Percentiles rank a stretch among this genome's conserved stretches.
Conservation (phyloP, 164 flowering plant species). For the Echeveria elegans region DNA sequence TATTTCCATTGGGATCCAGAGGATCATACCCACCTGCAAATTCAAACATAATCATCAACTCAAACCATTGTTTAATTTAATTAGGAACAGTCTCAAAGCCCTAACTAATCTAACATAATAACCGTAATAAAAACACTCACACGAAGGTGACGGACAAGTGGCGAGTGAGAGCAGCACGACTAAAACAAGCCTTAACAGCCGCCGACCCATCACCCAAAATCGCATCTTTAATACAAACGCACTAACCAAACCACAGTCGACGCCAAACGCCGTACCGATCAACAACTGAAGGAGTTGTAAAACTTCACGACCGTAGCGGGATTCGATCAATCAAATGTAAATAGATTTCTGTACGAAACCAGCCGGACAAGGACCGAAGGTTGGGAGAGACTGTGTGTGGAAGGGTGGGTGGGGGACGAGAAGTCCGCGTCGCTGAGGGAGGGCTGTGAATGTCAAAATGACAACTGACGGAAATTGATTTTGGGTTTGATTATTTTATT, state of each 20-base stretch:
- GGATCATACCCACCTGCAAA: conserved; percentile 20
- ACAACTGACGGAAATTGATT: not conserved
- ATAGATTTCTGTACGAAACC: not conserved
- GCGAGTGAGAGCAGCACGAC: not conserved
- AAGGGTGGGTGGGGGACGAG: not conserved
- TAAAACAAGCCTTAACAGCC: not conserved
- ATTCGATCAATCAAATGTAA: not conserved
- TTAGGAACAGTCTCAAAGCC: not conserved
- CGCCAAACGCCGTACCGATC: not conserved
- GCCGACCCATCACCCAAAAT: not conserved
- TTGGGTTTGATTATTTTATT: not conserved
- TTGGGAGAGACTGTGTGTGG: not conserved
- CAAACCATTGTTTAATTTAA: too few relatives aligned
- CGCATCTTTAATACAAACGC: not conserved
- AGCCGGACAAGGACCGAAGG: too few relatives aligned
- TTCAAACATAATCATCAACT: not conserved
- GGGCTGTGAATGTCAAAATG: not conserved
- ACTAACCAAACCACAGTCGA: not conserved
- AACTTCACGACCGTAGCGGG: not conserved
- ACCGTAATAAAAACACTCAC: not conserved
- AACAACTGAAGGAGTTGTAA: not conserved
- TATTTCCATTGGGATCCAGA: conserved; percentile 27
- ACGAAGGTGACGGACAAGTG: not conserved
- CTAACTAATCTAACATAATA: not conserved
- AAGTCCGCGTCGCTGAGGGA: not conserved